Base-by-base conservation (phyloP, 805 yeast genomes). In the Metschnikowia anglica region DNA sequence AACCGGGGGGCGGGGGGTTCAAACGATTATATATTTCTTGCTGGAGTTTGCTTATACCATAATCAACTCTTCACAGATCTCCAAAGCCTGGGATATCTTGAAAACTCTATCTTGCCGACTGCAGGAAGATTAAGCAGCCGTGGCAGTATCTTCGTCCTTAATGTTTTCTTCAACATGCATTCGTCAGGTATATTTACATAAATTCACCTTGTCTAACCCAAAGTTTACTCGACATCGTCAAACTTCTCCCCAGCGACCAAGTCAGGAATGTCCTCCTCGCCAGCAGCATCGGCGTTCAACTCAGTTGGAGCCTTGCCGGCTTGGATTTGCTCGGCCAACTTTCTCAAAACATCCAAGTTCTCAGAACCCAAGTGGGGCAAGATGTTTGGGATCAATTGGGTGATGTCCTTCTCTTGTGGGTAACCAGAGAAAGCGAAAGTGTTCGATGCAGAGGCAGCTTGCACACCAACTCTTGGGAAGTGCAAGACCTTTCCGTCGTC, bases 311-410 rank as follows among this genome's bases (percentile, higher is more conserved):
- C 73, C 58, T 70, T 76, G 48, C 75, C 81, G 44, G 73, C 72
- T 76, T 88, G 90, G 70, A 87, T 72, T 70, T 86, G 90, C 72
- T 86, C 86, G 51, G 97, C 97, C 69, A 91, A 77, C 73, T 84
- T 79, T 67, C 88, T 83, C 70, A 91, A 79, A 71, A 88, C 83
- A 66, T 84, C 86, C 67, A 88, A 81, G 73, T 93, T 87, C 72
- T 91, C 98, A 57, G 96, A 87, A 63, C 97, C 96, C 73, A 91
- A 80, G 78, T 90, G 97, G 60, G 96, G 90, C 66, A 91, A 81
- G 72, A 91, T 88, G 71, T 81, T 85, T 62, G 98, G 98, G 59
- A 91, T 80, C 74, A 93, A 81, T 62, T 90, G 96, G 56, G 93
- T 83, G 63, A 91, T 80, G 56, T 81, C 79, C 83, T 88, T 90